Percentiles rank a stretch among this genome's conserved stretches.
Evolutionary conservation across 441 rosid species (phyloP).

Genomic region (Adansonia rubrostipa): DNA sequence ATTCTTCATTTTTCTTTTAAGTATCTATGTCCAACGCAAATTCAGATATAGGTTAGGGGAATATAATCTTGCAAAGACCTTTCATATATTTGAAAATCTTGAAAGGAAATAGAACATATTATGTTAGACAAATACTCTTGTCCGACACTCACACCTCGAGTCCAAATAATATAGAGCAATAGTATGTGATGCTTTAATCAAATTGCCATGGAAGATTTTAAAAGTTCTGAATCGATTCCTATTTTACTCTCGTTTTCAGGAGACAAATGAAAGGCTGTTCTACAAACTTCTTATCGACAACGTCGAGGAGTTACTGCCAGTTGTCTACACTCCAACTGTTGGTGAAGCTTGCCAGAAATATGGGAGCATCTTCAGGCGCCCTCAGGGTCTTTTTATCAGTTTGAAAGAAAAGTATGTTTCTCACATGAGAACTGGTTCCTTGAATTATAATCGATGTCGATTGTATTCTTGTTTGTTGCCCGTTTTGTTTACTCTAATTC

Average conservation of each 20-base stretch:
- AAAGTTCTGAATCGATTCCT: neutral
- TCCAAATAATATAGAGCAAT: no score
- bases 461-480: conserved; percentile 14
- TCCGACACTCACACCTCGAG: no score
- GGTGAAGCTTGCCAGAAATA: conserved; percentile 99
- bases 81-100: no score
- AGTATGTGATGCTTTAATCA: neutral
- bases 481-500: conserved; percentile 10
- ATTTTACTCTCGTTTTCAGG: conserved; percentile 41
- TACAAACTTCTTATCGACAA: conserved; percentile 86
- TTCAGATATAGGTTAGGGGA: no score
- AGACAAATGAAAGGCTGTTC: conserved; percentile 82
- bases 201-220: neutral
- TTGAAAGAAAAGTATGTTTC: conserved; percentile 80
- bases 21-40: no score
- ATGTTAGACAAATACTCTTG: no score
- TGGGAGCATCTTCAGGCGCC: conserved; percentile 93
- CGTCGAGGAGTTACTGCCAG: conserved; percentile 92
- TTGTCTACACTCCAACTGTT: conserved; percentile 94
- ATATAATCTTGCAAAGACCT: no score
- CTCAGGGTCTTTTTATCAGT: conserved; percentile 93
- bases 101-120: no score
- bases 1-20: no score
- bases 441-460: no score
- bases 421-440: neutral